Percentiles rank a stretch among this genome's conserved stretches.
phyloP scores from a whole-genome alignment of 2,329 filamentous ascomycete species.

The Exutisphaerella laricina region DNA sequence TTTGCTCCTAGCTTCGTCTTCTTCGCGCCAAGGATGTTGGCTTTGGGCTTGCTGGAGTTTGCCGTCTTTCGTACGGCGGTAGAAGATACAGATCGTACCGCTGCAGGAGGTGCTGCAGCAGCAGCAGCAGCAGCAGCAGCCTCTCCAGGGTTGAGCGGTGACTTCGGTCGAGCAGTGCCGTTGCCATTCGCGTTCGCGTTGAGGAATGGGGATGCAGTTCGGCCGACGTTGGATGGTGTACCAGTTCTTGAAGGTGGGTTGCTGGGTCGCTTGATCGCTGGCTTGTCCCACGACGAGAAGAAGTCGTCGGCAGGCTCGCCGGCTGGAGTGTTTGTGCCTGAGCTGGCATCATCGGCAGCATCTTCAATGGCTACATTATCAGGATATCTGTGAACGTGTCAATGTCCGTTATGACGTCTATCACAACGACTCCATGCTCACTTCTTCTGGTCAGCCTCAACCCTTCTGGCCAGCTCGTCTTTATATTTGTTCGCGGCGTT shows the following conservation, averaged over 20 bases:
- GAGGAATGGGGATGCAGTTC: constrained; percentile 85
- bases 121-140: constrained; percentile 52
- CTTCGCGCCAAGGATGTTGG: constrained; percentile 64
- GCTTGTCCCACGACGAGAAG: constrained; percentile 99
- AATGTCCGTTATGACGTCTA: constrained; percentile 14
- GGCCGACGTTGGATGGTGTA: constrained; percentile 69
- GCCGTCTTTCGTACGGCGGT: constrained; percentile 74
- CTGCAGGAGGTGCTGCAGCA: constrained; percentile 54
- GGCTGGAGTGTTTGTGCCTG: constrained; percentile 68
- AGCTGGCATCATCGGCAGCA: constrained; percentile 47
- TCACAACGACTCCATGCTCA: constrained; percentile 43
- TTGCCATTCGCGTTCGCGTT: constrained; percentile 63
- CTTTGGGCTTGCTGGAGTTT: constrained; percentile 61
- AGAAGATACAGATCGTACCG: constrained; percentile 69
- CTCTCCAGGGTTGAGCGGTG: constrained; percentile 62
- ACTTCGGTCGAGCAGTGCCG: constrained; percentile 64
- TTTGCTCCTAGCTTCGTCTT: constrained; percentile 53
- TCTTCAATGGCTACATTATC: constrained; percentile 79
- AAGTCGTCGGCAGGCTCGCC: constrained; percentile 86
- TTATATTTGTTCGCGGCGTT: constrained; percentile 96
- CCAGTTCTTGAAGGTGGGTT: constrained; percentile 86
- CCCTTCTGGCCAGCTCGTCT: constrained; percentile 84
- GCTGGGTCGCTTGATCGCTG: constrained; percentile 90
- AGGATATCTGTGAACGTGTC: constrained; percentile 59
- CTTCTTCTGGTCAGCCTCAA: constrained; percentile 77